Conservation (phyloP, 2,329 filamentous ascomycete genomes). For the Epichloe glyceriae region DNA sequence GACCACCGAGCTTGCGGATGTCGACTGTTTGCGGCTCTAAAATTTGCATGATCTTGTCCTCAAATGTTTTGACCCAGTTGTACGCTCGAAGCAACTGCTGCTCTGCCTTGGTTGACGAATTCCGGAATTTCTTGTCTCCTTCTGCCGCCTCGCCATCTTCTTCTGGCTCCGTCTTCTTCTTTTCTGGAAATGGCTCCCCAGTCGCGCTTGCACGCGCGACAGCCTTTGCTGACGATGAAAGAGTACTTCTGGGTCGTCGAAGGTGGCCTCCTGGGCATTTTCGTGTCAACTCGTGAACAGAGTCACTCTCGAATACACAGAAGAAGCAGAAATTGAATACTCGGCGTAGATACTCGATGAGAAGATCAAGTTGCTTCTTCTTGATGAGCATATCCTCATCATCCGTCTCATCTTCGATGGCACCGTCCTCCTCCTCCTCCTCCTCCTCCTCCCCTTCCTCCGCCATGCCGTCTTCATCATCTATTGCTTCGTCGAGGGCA, state of each 20-base stretch:
- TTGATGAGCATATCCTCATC: conserved; percentile 80
- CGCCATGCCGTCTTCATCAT: conserved; percentile 51
- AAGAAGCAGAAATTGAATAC: conserved; percentile 99
- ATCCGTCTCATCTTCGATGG: conserved; percentile 76
- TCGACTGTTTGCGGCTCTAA: conserved; percentile 82
- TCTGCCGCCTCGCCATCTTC: conserved; percentile 37
- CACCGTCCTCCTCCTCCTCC: conserved; percentile 69
- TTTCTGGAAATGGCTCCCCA: conserved; percentile 72
- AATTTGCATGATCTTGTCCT: conserved; percentile 89
- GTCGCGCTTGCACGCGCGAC: conserved; percentile 75
- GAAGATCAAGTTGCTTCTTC: conserved; percentile 92
- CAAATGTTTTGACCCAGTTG: conserved; percentile 98
- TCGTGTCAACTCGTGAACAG: conserved; percentile 84
- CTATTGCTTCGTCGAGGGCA: conserved; percentile 47
- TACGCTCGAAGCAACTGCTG: conserved; percentile 89
- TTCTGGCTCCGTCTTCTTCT: conserved; percentile 58
- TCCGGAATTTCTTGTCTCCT: conserved; percentile 61
- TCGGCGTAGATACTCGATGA: conserved; percentile 90
- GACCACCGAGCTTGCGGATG: conserved; percentile 81
- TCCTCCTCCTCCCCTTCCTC: conserved; percentile 55
- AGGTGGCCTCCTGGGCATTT: conserved; percentile 98
- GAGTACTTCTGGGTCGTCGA: conserved; percentile 73
- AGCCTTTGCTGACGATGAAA: conserved; percentile 70
- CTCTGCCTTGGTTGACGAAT: conserved; percentile 62
- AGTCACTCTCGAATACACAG: conserved; percentile 97